Conservation (phyloP, 176 grass and related monocot species). For the Raddia distichophylla region DNA sequence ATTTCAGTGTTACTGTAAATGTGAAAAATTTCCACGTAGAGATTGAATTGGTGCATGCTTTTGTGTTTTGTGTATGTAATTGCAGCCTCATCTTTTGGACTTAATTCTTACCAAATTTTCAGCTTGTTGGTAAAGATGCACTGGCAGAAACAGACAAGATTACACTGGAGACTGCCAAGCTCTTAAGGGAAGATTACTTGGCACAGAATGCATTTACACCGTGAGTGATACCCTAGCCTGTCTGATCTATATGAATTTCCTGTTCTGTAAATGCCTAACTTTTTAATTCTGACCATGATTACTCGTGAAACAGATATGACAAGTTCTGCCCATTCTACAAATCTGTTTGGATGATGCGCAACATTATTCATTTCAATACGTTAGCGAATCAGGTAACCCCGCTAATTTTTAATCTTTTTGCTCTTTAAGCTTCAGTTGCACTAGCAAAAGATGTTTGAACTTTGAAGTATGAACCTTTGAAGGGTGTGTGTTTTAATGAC, state of each 20-base stretch:
- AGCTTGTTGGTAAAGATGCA: constrained; percentile 96
- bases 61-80: not conserved
- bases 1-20: constrained; percentile 10
- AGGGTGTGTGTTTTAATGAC: not conserved
- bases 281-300: constrained; percentile 11
- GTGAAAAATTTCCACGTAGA: not conserved
- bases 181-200: constrained; percentile 86
- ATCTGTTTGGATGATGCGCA: constrained; percentile 96
- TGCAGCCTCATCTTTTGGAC: constrained; percentile 16
- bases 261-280: constrained; percentile 15
- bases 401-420: not conserved
- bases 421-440: not conserved
- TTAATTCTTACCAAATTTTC: constrained; percentile 37
- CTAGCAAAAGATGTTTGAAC: not conserved
- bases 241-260: not conserved
- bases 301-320: constrained; percentile 61
- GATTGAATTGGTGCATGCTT: not conserved
- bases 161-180: constrained; percentile 77
- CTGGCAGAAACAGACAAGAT: constrained; percentile 84
- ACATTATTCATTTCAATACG: constrained; percentile 84
- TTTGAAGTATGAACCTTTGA: not conserved
- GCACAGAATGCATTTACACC: constrained; percentile 93
- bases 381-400: constrained; percentile 76
- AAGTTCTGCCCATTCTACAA: constrained; percentile 93
- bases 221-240: constrained; percentile 42